Evolutionary conservation across 495 filamentous ascomycete species (phyloP).

Genomic region (Lentithecium fluviatile): DNA sequence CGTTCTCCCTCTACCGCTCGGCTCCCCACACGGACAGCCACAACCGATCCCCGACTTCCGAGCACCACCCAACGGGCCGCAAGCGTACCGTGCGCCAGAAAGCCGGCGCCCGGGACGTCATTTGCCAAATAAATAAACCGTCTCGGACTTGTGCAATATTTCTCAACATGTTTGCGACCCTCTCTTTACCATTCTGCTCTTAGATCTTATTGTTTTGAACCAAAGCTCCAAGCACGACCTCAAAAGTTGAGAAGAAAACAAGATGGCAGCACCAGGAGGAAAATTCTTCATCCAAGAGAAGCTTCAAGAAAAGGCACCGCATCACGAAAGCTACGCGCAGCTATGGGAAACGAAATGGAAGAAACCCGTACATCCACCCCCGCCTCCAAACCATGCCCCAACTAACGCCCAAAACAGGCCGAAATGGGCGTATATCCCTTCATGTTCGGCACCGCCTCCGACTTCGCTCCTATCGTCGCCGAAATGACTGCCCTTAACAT

Average conservation of each 20-base stretch:
- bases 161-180: too few relatives aligned
- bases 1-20: too few relatives aligned
- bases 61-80: too few relatives aligned
- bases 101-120: too few relatives aligned
- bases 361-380: conserved; percentile 54
- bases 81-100: too few relatives aligned
- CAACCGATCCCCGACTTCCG: too few relatives aligned
- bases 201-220: too few relatives aligned
- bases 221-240: too few relatives aligned
- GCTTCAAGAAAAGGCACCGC: conserved; percentile 47
- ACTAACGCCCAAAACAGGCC: conserved; percentile 47
- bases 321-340: conserved; percentile 69
- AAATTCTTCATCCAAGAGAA: conserved; percentile 45
- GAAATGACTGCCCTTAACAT: conserved; percentile 59
- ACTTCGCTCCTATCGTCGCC: conserved; percentile 72
- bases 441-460: conserved; percentile 66
- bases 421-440: conserved; percentile 71
- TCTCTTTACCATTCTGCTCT: too few relatives aligned
- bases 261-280: conserved; percentile 38
- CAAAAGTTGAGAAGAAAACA: conserved; percentile 7
- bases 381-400: not conserved
- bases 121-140: too few relatives aligned
- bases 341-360: conserved; percentile 84
- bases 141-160: too few relatives aligned
- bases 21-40: too few relatives aligned